These are phyloP conservation scores for Zarea fungicola DNA, from an alignment of 2,329 filamentous ascomycete genomes.

Conservation along the genomic window DNA sequence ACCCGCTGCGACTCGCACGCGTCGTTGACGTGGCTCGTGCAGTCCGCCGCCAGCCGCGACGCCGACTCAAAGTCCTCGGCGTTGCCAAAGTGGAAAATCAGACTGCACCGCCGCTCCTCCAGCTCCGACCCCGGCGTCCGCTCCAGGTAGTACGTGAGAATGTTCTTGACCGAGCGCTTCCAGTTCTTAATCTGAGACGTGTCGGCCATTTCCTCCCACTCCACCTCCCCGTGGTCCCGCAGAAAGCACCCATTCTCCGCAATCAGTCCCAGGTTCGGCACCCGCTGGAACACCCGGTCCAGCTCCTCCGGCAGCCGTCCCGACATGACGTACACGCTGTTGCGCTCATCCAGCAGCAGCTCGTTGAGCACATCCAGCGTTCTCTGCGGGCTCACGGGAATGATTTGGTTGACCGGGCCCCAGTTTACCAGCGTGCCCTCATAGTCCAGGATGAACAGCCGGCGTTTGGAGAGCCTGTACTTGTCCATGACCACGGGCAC, in stretches of 20 bases:
- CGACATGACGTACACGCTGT: slow-evolving; percentile 92
- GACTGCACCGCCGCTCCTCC: slow-evolving; percentile 84
- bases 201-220: slow-evolving; percentile 77
- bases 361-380: slow-evolving; percentile 80
- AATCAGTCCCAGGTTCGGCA: slow-evolving; percentile 81
- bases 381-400: slow-evolving; percentile 76
- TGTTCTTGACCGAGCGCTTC: slow-evolving; percentile 78
- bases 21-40: slow-evolving; percentile 92
- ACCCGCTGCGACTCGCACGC: slow-evolving; percentile 79
- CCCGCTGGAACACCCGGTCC: slow-evolving; percentile 76
- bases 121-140: slow-evolving; percentile 83
- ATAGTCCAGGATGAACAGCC: slow-evolving; percentile 88
- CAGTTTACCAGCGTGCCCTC: slow-evolving; percentile 88
- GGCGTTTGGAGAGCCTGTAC: slow-evolving; percentile 61
- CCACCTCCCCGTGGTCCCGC: slow-evolving; percentile 59
- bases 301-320: slow-evolving; percentile 82
- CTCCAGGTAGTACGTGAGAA: slow-evolving; percentile 84
- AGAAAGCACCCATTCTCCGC: slow-evolving; percentile 94
- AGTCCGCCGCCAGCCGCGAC: slow-evolving; percentile 76
- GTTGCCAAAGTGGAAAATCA: slow-evolving; percentile 85
- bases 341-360: slow-evolving; percentile 70
- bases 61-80: slow-evolving; percentile 73
- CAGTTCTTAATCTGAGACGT: slow-evolving; percentile 64
- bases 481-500: slow-evolving; percentile 56
- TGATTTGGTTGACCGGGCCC: slow-evolving; percentile 77